Percentiles rank a stretch among this genome's conserved stretches.
phyloP scores from a whole-genome alignment of 1,284 basidiomycete genomes.

The Vanrija sp. region DNA sequence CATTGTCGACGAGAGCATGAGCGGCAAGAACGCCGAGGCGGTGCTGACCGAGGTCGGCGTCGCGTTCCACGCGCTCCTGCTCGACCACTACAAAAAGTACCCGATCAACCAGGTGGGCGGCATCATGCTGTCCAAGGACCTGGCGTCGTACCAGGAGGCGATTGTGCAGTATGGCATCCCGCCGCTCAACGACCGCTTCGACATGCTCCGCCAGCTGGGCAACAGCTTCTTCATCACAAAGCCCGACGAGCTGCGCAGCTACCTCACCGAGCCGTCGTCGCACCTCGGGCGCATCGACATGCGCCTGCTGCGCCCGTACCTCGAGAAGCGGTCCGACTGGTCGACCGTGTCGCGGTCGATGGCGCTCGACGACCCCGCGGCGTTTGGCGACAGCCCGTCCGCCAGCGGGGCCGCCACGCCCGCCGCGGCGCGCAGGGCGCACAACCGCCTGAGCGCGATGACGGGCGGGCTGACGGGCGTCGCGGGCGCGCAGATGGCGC shows the following conservation, averaged over 20 bases:
- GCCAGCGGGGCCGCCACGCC: slow-evolving; percentile 6
- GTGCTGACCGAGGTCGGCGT: slow-evolving; percentile 93
- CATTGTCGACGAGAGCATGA: slow-evolving; percentile 66
- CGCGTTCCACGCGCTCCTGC: slow-evolving; percentile 87
- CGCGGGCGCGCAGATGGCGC: slow-evolving; percentile 44
- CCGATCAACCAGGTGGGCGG: slow-evolving; percentile 95
- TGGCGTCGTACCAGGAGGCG: slow-evolving; percentile 93
- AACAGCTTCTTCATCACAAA: slow-evolving; percentile 96
- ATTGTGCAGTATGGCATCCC: slow-evolving; percentile 76
- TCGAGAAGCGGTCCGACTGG: slow-evolving; percentile 83
- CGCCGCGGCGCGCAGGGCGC: slow-evolving; percentile 12
- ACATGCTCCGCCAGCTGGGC: slow-evolving; percentile 96
- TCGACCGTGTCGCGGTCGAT: slow-evolving; percentile 38
- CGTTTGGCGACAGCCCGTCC: neutral
- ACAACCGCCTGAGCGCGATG: slow-evolving; percentile 30
- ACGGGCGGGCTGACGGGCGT: slow-evolving; percentile 45
- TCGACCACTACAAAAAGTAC: slow-evolving; percentile 95
- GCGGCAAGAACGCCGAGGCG: slow-evolving; percentile 85
- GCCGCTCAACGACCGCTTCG: slow-evolving; percentile 87
- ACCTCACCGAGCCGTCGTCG: slow-evolving; percentile 70
- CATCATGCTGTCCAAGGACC: slow-evolving; percentile 94
- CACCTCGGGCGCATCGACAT: slow-evolving; percentile 89
- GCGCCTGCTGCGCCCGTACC: slow-evolving; percentile 80
- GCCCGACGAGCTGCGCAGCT: slow-evolving; percentile 86
- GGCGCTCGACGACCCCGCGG: slow-evolving; percentile 32